Evolutionary conservation across 306 rosid genomes (phyloP).

Genomic region (Nissolia schottii): DNA sequence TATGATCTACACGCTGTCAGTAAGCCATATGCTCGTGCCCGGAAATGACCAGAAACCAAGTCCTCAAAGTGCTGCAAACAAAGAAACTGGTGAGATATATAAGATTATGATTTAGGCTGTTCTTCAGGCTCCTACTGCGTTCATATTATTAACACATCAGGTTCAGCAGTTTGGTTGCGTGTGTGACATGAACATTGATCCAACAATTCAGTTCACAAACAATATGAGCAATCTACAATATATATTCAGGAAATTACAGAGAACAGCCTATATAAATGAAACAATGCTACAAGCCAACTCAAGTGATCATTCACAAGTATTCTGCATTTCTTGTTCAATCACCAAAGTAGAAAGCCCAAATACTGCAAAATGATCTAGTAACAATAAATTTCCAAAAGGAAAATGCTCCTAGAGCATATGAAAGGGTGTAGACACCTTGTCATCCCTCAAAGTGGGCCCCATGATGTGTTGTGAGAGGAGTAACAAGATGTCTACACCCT

Average conservation of each 20-base stretch:
- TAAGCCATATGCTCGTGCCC: constrained; percentile 38
- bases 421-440: no score
- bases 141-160: not conserved
- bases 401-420: no score
- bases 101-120: not conserved
- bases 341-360: not conserved
- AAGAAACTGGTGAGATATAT: not conserved
- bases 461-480: no score
- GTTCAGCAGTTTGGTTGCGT: not conserved
- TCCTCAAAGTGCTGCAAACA: constrained; percentile 71
- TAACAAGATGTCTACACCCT: no score
- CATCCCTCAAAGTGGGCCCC: no score
- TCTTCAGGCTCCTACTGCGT: not conserved
- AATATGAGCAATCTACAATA: not conserved
- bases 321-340: not conserved
- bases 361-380: not conserved
- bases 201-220: not conserved
- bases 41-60: constrained; percentile 57
- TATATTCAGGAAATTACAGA: not conserved
- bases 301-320: not conserved
- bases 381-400: no score
- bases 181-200: not conserved
- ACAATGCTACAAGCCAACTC: not conserved
- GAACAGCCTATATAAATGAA: not conserved
- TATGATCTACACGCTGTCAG: constrained; percentile 61